Evolutionary conservation across 495 filamentous ascomycete species (phyloP).

Genomic region (Penicillium tannophilum): DNA sequence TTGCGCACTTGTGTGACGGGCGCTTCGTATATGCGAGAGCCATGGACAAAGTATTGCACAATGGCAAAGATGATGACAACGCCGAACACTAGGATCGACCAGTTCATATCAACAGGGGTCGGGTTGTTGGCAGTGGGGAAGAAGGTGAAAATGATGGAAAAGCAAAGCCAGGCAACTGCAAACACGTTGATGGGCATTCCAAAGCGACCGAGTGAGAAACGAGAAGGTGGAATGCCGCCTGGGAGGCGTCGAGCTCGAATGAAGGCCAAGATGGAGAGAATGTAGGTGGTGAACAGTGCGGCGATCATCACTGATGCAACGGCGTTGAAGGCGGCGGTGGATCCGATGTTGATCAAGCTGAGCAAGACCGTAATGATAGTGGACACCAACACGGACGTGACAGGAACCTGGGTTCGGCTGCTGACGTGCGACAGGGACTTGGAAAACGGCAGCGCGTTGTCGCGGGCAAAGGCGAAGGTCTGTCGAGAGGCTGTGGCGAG

Average conservation of each 20-base stretch:
- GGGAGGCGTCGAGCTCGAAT: conserved; percentile 29
- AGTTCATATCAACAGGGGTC: conserved; percentile 44
- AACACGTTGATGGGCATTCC: conserved; percentile 30
- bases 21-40: conserved; percentile 43
- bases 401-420: conserved; percentile 48
- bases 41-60: conserved; percentile 44
- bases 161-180: conserved; percentile 29
- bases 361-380: conserved; percentile 51
- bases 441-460: conserved; percentile 49
- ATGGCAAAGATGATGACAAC: conserved; percentile 45
- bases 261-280: conserved; percentile 36
- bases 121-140: conserved; percentile 43
- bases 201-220: conserved; percentile 28
- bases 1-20: conserved; percentile 38
- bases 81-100: conserved; percentile 44
- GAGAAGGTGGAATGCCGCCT: conserved; percentile 26
- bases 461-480: conserved; percentile 54
- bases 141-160: conserved; percentile 48
- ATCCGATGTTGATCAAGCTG: conserved; percentile 49
- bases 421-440: conserved; percentile 40
- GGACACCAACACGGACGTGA: conserved; percentile 54
- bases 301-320: conserved; percentile 46
- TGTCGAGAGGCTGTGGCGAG: conserved; percentile 48
- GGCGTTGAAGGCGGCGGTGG: conserved; percentile 47
- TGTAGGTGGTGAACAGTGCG: conserved; percentile 45